Base-by-base conservation (phyloP, 306 rosid species). In the Arachis hypogaea region DNA sequence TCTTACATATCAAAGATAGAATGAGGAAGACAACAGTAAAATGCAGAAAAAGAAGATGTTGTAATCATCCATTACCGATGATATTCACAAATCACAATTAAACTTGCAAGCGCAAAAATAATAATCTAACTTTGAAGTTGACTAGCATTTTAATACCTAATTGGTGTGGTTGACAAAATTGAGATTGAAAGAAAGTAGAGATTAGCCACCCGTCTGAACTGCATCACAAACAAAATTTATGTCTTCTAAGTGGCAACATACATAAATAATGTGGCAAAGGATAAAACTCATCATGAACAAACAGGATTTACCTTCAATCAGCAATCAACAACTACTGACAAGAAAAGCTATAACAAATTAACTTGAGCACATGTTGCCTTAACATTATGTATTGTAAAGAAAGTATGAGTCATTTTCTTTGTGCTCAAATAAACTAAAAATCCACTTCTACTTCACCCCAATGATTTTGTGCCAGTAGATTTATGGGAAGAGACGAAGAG, bases 151-250 rank as follows among this genome's bases (percentile, higher is more conserved):
- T 36, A 79, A 49, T 76, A 89, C 98, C 98, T 94, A 80, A 91
- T 91, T 29, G 96, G 97, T 11, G 98, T 91, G 56, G 94, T 84
- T 78, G 98, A 94, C 74, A 94, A 84, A 86, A 89, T 89, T 76
- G 98, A 91, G 85, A 94, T 94, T 33, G 93, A 77, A 77, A 94
- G 98, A 74, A 94, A 94, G 86, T 94, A 94, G 72, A 91, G 91
- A 78, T 94, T 94, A 70, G 98, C 98, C 83, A 94, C 98, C 85
- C 98, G 94, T 62, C 98, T 89, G 89, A 94, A 94, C 98, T 94
- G 98, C 89, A 84, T 58, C 69, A 59, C 78, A 81, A 84, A 82
- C 59, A 84, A 57, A 50, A 82, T 73, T 66, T 79, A 66, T 84
- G 87, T 83, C 77, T 66, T 88, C 82, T 82, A 81, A 85, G 86